Conservation (phyloP, 2,329 filamentous ascomycete genomes). For the Trichophyton schoenleinii region DNA sequence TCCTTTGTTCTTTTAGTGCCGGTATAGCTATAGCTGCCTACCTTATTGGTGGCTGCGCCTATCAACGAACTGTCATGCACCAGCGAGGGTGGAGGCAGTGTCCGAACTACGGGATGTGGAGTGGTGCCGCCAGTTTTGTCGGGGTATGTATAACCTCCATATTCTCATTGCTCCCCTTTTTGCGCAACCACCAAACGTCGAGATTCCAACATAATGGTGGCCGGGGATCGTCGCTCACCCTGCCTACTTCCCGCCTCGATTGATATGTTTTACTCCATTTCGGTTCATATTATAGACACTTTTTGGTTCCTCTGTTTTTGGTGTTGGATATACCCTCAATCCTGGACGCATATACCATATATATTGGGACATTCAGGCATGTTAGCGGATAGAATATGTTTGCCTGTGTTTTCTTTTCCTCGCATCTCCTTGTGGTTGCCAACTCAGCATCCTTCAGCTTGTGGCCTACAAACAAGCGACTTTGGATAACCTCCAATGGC, state of each 20-base stretch:
- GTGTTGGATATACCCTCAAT: not conserved
- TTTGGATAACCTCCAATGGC: not conserved
- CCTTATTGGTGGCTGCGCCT: conserved; percentile 81
- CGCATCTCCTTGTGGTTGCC: not conserved
- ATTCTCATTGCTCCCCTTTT: conserved; percentile 22
- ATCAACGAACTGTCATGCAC: conserved; percentile 88
- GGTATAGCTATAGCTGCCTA: conserved; percentile 72
- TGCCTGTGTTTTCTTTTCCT: not conserved
- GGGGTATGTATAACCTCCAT: conserved; percentile 49
- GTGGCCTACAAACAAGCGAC: not conserved
- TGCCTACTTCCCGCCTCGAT: conserved; percentile 27
- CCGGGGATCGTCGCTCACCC: conserved; percentile 8
- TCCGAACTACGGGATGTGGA: conserved; percentile 89
- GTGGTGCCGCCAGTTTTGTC: conserved; percentile 71
- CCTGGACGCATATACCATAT: not conserved
- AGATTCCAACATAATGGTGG: conserved; percentile 17
- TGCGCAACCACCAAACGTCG: conserved; percentile 16
- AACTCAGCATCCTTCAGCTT: not conserved
- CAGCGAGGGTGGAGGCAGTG: conserved; percentile 90
- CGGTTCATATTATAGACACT: not conserved
- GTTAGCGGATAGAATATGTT: not conserved
- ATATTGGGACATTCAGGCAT: not conserved
- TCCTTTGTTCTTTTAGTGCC: conserved; percentile 24
- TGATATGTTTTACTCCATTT: conserved; percentile 13
- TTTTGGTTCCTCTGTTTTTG: not conserved